phyloP scores from a whole-genome alignment of 2,329 filamentous ascomycete genomes.

The Emericellopsis cladophorae region DNA sequence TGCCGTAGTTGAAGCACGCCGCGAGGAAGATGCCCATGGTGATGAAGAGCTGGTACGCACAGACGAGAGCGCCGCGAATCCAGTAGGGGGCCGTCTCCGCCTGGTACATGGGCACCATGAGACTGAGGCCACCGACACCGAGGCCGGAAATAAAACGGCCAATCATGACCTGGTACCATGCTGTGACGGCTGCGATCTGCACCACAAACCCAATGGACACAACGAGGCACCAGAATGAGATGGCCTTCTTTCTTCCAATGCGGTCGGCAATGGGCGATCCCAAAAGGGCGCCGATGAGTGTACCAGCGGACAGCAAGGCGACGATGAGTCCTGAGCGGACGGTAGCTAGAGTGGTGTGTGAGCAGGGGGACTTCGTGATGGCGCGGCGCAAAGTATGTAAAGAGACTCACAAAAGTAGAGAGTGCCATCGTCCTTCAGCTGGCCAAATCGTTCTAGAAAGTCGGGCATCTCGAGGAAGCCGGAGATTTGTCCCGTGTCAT shows the following conservation, averaged over 20 bases:
- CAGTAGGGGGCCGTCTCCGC: constrained; percentile 56
- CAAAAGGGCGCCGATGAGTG: constrained; percentile 44
- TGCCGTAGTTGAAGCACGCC: constrained; percentile 51
- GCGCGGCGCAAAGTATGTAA: too few relatives aligned
- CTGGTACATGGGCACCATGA: constrained; percentile 61
- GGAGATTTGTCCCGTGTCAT: constrained; percentile 40
- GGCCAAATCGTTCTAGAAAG: constrained; percentile 38
- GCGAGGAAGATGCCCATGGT: constrained; percentile 54
- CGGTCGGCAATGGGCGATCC: constrained; percentile 53
- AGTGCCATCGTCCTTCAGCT: constrained; percentile 22
- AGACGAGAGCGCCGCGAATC: constrained; percentile 53
- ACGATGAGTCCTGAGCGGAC: constrained; percentile 47
- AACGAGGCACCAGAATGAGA: constrained; percentile 47
- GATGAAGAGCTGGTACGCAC: constrained; percentile 60
- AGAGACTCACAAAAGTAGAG: constrained; percentile 23
- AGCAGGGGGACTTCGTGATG: too few relatives aligned
- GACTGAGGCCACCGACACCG: constrained; percentile 52
- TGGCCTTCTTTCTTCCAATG: constrained; percentile 50
- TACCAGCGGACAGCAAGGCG: constrained; percentile 44
- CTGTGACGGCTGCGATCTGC: constrained; percentile 40
- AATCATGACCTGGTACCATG: constrained; percentile 54
- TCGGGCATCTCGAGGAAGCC: constrained; percentile 47
- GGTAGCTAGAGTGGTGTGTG: constrained; percentile 12
- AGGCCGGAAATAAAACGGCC: constrained; percentile 54
- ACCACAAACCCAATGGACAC: constrained; percentile 56